These are phyloP conservation scores for Quercus variabilis DNA, from an alignment of 306 rosid species.

Conservation along the genomic window DNA sequence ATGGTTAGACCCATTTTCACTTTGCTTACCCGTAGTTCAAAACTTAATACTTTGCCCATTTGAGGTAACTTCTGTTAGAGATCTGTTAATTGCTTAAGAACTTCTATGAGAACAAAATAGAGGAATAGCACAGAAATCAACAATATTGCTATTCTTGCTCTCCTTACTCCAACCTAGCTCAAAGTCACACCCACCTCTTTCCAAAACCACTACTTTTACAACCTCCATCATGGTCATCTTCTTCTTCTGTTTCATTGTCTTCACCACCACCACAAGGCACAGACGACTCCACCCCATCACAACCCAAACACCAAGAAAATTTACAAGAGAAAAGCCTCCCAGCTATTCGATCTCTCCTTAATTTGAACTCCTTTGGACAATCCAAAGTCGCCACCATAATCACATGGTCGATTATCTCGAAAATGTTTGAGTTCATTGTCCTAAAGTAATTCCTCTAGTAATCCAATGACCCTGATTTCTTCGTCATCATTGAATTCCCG, in stretches of 20 bases:
- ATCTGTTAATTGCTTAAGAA: no score
- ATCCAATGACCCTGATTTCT: conserved; percentile 67
- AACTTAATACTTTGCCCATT: no score
- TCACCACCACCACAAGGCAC: conserved; percentile 34
- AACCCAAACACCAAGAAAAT: conserved; percentile 57
- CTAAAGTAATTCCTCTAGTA: conserved; percentile 81
- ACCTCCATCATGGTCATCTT: conserved; percentile 20
- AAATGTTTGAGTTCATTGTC: conserved; percentile 59
- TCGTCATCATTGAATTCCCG: conserved; percentile 23
- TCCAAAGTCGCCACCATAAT: conserved; percentile 85
- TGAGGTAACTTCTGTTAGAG: no score
- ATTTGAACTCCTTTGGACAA: conserved; percentile 68
- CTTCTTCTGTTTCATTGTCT: background rate
- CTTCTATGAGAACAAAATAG: no score
- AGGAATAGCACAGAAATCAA: conserved; percentile 10
- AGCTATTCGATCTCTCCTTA: conserved; percentile 73
- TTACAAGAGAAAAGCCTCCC: conserved; percentile 58
- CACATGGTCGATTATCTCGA: conserved; percentile 72
- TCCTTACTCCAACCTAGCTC: conserved; percentile 75
- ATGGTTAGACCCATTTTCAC: accelerated
- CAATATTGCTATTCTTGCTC: conserved; percentile 57
- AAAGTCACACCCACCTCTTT: conserved; percentile 34
- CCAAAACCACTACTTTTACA: conserved; percentile 38
- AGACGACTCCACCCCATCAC: conserved; percentile 54
- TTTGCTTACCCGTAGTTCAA: accelerated